A percentile compares a stretch with the other conserved stretches of the same genome.
Evolutionary conservation across 345 rosid genomes (phyloP).

Genomic region (Geranium rotundifolium): DNA sequence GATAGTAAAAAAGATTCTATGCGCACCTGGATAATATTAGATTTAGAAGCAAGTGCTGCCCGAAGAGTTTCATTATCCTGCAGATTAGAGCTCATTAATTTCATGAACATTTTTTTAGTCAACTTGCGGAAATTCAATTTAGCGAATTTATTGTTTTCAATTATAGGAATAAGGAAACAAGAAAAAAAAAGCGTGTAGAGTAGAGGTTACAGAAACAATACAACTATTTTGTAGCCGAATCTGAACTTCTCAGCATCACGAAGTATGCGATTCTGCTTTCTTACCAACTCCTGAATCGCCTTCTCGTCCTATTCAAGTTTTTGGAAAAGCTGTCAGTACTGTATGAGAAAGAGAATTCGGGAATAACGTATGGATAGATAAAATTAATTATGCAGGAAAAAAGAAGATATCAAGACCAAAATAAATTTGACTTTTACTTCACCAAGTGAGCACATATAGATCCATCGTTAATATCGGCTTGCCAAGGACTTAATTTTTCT

Average conservation of each 20-base stretch:
- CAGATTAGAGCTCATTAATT: constrained; percentile 9
- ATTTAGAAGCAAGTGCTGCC: constrained; percentile 61
- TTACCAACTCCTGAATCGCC: constrained; percentile 80
- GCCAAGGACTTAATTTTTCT: no score
- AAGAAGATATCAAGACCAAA: background rate
- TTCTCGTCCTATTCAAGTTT: constrained; percentile 60
- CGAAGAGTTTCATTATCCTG: constrained; percentile 79
- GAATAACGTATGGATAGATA: no score
- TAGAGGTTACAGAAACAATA: constrained; percentile 25
- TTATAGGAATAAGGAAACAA: no score
- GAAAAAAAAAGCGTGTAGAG: no score
- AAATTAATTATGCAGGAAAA: constrained; percentile 5
- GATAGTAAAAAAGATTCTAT: background rate
- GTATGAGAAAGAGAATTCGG: no score
- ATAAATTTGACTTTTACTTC: no score
- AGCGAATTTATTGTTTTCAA: background rate
- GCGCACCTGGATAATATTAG: constrained; percentile 72
- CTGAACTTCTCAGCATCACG: constrained; percentile 65
- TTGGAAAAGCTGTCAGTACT: background rate
- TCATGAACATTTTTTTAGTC: background rate
- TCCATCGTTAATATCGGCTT: no score
- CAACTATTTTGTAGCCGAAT: constrained; percentile 96
- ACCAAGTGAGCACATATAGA: no score
- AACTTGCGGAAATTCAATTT: background rate
- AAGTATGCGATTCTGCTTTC: constrained; percentile 61